Base-by-base conservation (phyloP, 192 early-diverging fungal species). In the Cladochytrium replicatum region DNA sequence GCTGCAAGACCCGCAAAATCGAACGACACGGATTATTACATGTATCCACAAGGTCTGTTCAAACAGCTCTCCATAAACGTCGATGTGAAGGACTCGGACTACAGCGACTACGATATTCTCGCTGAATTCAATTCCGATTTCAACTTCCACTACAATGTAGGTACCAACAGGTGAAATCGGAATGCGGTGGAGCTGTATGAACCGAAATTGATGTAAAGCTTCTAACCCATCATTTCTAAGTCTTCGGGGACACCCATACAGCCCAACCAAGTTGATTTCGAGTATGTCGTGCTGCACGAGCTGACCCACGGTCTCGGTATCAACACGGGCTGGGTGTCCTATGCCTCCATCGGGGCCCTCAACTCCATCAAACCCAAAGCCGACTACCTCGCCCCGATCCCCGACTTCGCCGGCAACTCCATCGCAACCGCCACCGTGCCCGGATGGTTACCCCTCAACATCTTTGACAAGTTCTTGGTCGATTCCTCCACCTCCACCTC, bases 271-370 rank as follows among this genome's bases (percentile, higher is more conserved):
- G 50, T 53, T 11, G 59, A 61, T 34, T 63, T 67, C 32, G 52
- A 55, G 21, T 63, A 58, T 48, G 65, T 67, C 25, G 49, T 61
- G 0, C 23, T 49, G 6, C 65, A 67, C 43, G 65, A 67, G 46
- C 32, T 67, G 15, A 67, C 59, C n/a, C 65, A 67, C 52, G 65
- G 65, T 2, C 47, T 67, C 27, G 65, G 60, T 4, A 53, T 66
- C 27, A 60, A 67, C 25, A 48, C 60, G 2, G 28, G 51, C n/a
- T 46, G 48, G 34, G 25, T 54, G 17, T 31, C 48, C 4, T 67
- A 42, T 23, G 19, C 32, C 0, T 3, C 25, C 24, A 23, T 56
- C 24, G 61, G 32, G 22, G 48, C 21, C 19, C 6, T n/a, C 50
- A 49, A 49, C 21, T n/a, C 5, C 46, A n/a, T 21, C 42, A 52